Conservation (phyloP, 768 basidiomycete species). For the Terana coerulea region DNA sequence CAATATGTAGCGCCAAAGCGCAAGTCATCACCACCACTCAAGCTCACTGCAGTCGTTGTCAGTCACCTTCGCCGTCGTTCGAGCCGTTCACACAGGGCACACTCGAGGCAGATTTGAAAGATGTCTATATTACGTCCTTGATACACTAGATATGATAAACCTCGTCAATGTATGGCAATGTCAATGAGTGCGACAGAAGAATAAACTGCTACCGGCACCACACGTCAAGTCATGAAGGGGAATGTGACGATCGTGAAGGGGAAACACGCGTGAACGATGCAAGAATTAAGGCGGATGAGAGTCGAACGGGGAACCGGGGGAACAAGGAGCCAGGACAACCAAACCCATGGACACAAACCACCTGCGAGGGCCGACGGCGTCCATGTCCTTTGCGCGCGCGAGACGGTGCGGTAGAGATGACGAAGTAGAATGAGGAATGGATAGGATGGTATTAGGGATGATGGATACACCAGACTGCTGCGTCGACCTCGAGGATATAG, state of each 20-base stretch:
- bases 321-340: background rate
- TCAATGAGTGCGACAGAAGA: conserved; percentile 15
- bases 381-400: background rate
- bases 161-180: conserved; percentile 14
- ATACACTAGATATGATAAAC: conserved; percentile 3
- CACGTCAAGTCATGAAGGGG: conserved; percentile 15
- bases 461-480: too few relatives aligned
- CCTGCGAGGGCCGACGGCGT: background rate
- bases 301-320: background rate
- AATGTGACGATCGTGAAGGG: conserved; percentile 8
- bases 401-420: background rate
- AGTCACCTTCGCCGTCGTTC: background rate
- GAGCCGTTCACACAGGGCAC: background rate
- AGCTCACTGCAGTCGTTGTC: background rate
- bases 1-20: background rate
- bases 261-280: conserved; percentile 7
- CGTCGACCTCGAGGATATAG: too few relatives aligned
- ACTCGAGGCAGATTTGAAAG: too few relatives aligned
- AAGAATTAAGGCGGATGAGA: background rate
- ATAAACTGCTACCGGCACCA: conserved; percentile 14
- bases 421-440: background rate
- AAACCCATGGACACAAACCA: background rate
- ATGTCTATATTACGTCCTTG: conserved; percentile 13
- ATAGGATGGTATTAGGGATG: too few relatives aligned
- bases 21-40: background rate